These are phyloP conservation scores for Amanita rubescens DNA, from an alignment of 768 basidiomycete species.

Conservation along the genomic window DNA sequence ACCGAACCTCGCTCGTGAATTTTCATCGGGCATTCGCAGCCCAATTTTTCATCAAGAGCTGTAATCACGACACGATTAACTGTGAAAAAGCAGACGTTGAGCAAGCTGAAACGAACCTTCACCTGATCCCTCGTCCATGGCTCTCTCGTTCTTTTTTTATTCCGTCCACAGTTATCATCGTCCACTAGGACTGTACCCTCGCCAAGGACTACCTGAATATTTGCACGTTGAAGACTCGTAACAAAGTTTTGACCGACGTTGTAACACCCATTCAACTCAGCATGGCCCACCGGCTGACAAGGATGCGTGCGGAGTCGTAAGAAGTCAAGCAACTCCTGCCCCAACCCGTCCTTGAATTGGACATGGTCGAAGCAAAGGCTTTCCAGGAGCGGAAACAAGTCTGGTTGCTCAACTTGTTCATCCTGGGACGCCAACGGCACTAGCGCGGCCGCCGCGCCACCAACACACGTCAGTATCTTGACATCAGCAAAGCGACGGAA, in stretches of 20 bases:
- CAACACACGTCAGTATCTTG: constrained; percentile 1
- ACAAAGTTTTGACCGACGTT: background rate
- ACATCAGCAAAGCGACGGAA: background rate
- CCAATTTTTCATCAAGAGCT: background rate
- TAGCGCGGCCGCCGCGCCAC: background rate
- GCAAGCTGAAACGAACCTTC: background rate
- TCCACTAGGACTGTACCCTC: background rate
- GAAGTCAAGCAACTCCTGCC: background rate
- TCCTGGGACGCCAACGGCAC: background rate
- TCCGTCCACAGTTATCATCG: background rate
- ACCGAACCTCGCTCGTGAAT: no score
- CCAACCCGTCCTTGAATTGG: background rate
- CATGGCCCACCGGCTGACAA: background rate
- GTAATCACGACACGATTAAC: background rate
- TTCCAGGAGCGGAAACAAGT: background rate
- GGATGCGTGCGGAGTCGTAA: background rate
- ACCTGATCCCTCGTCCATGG: background rate
- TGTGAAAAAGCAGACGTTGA: background rate
- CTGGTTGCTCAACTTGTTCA: background rate
- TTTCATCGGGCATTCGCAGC: no score
- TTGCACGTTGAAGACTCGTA: background rate
- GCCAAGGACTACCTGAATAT: background rate
- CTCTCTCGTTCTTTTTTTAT: background rate
- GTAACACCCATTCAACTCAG: background rate
- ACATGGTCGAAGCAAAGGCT: background rate